Conservation (phyloP, 441 rosid genomes). For the Arabidopsis lyrata region DNA sequence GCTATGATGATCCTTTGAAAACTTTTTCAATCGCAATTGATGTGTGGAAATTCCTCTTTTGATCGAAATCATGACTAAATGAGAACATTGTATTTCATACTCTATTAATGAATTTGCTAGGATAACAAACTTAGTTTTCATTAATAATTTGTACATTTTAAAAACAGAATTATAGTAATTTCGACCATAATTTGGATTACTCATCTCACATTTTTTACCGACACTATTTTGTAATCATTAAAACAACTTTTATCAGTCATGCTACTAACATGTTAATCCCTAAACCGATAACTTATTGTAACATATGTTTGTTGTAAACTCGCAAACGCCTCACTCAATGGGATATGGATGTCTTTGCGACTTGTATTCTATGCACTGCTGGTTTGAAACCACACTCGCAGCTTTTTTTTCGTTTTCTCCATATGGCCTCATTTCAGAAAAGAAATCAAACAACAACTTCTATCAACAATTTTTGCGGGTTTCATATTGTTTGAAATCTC, state of each 20-base stretch:
- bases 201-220: neutral
- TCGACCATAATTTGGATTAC: neutral
- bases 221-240: neutral
- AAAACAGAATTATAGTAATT: neutral
- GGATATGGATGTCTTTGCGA: neutral
- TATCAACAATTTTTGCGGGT: neutral
- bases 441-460: neutral
- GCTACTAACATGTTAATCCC: conserved; percentile 5
- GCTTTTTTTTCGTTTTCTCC: neutral
- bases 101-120: conserved; percentile 30
- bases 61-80: conserved; percentile 57
- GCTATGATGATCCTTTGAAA: conserved; percentile 50
- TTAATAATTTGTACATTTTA: neutral
- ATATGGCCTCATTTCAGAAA: neutral
- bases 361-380: too few species aligned
- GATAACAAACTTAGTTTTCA: conserved; percentile 4
- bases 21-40: conserved; percentile 43
- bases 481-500: neutral
- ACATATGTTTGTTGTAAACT: neutral
- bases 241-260: neutral
- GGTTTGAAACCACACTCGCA: too few species aligned
- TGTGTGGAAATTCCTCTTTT: conserved; percentile 46
- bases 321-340: neutral
- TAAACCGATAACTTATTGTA: neutral
- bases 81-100: conserved; percentile 40